Evolutionary conservation across 352 stramenopile species (phyloP), one percentile per base, ranked within the genome.

Genomic region (Phytophthora parvispora): DNA sequence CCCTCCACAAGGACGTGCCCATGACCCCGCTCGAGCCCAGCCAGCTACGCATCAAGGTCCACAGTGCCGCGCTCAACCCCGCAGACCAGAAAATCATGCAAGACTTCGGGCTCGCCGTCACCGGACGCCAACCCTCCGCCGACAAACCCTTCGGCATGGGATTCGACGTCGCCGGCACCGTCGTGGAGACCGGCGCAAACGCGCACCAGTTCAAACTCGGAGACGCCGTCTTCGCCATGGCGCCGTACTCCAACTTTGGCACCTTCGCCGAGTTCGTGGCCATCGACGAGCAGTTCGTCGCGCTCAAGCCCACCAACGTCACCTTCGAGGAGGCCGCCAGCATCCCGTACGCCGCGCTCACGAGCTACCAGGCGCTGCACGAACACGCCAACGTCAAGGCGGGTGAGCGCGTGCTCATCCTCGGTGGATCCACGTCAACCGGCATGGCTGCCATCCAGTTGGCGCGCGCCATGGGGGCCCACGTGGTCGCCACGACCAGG

Each of bases 31-130:
- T 81, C 9, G 27, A 64, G 25, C 29, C 64, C 6, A 75, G 61
- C 16, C 70, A 91, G 40, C 59, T 94, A 4, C 64, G 86, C 47
- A 72, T 94, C 61, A 84, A 89, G 50, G 83, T 94, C 12, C 75
- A 80, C 54, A 81, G 70, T 22, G 79, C 84, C 0, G 83, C 77
- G 10, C 79, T 92, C 51, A 93, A 94, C 72, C 83, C 86, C 12
- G 80, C 85, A n/a, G 86, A 94, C 55, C 87, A 87, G 58, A 90
- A 85, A 72, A 42, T 92, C 13, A 67, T 84, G n/a, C 62, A 83
- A 40, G 47, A 68, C 38, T 78, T 70, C 32, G 69, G 77, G 29
- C 56, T 75, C 9, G 66, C 68, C 20, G 70, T 86, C 43, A 80
- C 77, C 20, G 65, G 64, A 18, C 53, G 68, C 32, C 66, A 72